Base-by-base conservation (phyloP, 805 yeast genomes). In the Ogataea degrootiae region DNA sequence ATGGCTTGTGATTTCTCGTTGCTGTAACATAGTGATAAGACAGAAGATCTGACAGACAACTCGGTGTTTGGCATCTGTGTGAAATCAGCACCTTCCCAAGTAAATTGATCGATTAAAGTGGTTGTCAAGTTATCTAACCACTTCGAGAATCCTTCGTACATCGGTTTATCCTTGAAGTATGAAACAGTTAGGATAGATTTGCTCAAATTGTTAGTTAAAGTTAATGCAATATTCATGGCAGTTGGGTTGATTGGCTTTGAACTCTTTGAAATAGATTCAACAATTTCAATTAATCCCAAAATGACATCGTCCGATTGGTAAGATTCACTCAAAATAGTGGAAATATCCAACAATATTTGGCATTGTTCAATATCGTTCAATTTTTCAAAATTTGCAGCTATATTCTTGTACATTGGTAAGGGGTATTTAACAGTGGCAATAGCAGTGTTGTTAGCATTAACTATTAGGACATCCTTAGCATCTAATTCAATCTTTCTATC, bases 401-500 rank as follows among this genome's bases (percentile, higher is more conserved):
- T 57, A 12, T 53, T 50, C 1, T 57, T 40, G 33, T 61, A 57
- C 6, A 60, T 39, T 2, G 54, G 58, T 4, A 54, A 47, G 4
- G 69, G 68, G 53, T 83, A 84, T 11, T 75, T 69, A 0, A 76
- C 76, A 44, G 75, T 71, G 52, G 73, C 76, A 51, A 77, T 68
- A 1, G 80, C 82, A 21, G 70, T 58, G 52, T 70, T 67, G 48
- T 73, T 70, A 19, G 73, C 60, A 55, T 81, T 80, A 26, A 76
- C 51, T 17, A 66, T 60, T 11, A 77, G 56, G 31, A 75, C 26
- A 14, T 52, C 56, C 6, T 52, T 46, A 16, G 44, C 22, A 11
- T 52, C 54, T 34, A 62, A 50, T 22, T 50, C 49, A 55, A 63
- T 56, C 39, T 37, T 65, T 52, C 80, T 61, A 50, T 77, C 83